Evolutionary conservation across 2,329 filamentous ascomycete species (phyloP), one percentile per base, ranked within the genome.

Genomic region (Colletotrichum liaoningense): DNA sequence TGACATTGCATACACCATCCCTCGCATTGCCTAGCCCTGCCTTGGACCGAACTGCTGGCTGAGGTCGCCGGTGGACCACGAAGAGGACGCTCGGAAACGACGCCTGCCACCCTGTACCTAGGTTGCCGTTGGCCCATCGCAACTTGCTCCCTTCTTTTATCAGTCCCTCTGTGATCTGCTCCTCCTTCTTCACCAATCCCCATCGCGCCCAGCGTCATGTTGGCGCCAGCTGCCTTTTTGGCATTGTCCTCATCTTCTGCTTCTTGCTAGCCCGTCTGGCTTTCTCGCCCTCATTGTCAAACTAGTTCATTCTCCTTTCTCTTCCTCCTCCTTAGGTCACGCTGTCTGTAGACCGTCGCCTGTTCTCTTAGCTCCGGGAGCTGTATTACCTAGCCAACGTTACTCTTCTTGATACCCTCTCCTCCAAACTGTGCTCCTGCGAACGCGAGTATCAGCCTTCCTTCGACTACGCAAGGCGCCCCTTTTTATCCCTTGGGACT

Each of bases 141-240:
- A n/a, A 35, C 49, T 54, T 42, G 30, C 38, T 72, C 28, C 46
- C 24, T 59, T 54, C 16, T 42, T 35, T 33, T 59, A 14, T 8
- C 38, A 19, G 63, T 59, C 46, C 55, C 26, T 33, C 33, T 64
- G 16, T 59, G 12, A 55, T 16, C 69, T 26, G n/a, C 42, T 30
- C 24, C n/a, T 30, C 62, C 19, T 28, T 46, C 33, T 46, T 46
- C 38, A 58, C 28, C 67, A 54, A 54, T 16, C 26, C 38, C 22
- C 42, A 35, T 52, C 38, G 28, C 28, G n/a, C 49, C 46, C 59
- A 60, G 66, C 66, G 55, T 70, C 66, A 73, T 73, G 70, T 69
- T 63, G 70, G 66, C 66, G 66, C 59, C 65, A 64, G 59, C 42
- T 62, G 70, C 59, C 59, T 55, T 33, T 54, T 14, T 26, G 59